Evolutionary conservation across 2,329 filamentous ascomycete species (phyloP), one percentile per base, ranked within the genome.

Genomic region (Exophiala oligosperma): DNA sequence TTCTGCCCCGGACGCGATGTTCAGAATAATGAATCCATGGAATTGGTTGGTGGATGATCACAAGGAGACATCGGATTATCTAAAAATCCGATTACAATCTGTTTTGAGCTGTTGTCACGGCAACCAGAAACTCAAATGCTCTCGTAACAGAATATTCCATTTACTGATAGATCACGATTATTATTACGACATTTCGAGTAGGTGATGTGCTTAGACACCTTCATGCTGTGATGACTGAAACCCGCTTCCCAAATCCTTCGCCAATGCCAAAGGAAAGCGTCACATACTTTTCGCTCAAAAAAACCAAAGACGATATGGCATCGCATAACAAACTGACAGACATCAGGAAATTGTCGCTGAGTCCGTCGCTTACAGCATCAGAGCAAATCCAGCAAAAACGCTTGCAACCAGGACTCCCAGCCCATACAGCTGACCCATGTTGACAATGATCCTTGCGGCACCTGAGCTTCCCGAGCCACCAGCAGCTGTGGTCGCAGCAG

Each of bases 351-450:
- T 7, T 7, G 8, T 17, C 6, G 23, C 17, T 29, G 1, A 8
- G 21, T 8, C 40, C 35, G 40, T 14, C 40, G 5, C n/a, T 74
- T 72, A 84, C 58, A 84, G 72, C 60, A 84, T 65, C 57, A 77
- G 61, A 46, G 83, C 78, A 66, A 87, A 85, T 14, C 84, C 85
- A 43, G 80, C 79, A 62, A 85, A 78, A 54, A 87, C 73, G 32
- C 79, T 79, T 52, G 78, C 78, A 43, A 82, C 73, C 5, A 88
- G 70, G 11, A 82, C 72, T 49, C 79, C 76, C 14, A 85, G 70
- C 37, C 84, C 82, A 66, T 85, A 86, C 28, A 80, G 76, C 56
- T 80, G 78, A 17, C 81, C 81, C 26, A 84, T 72, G 56, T 83
- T 75, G 68, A 85, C 65, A 59, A 80, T 73, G 56, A 77, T 65